These are phyloP conservation scores for Berberis thunbergii DNA, from an alignment of 164 flowering plant species.

Conservation along the genomic window DNA sequence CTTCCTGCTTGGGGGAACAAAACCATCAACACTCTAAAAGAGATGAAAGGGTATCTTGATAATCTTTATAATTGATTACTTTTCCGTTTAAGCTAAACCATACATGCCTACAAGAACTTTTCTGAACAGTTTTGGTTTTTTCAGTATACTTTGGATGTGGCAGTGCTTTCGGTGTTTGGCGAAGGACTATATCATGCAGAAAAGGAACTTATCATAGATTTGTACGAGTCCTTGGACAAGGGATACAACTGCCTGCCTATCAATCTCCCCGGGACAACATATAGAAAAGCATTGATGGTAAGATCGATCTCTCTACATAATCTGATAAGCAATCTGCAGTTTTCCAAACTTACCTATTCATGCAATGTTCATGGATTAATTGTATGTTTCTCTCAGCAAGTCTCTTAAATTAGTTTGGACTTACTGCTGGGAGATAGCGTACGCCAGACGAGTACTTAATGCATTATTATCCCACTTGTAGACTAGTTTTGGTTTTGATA, in stretches of 20 bases:
- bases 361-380: too few relatives aligned
- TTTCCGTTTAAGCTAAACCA: not conserved
- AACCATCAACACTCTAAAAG: slow-evolving; percentile 45
- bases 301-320: not conserved
- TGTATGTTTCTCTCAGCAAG: too few relatives aligned
- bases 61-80: not conserved
- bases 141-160: slow-evolving; percentile 77
- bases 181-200: slow-evolving; percentile 21
- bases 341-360: not conserved
- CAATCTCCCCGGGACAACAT: slow-evolving; percentile 68
- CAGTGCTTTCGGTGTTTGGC: slow-evolving; percentile 63
- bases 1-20: slow-evolving; percentile 42
- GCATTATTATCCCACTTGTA: not conserved
- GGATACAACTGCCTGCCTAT: slow-evolving; percentile 93
- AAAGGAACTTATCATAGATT: slow-evolving; percentile 37
- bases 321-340: not conserved
- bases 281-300: slow-evolving; percentile 67
- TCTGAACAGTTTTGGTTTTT: not conserved
- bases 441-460: too few relatives aligned
- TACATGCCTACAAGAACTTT: not conserved
- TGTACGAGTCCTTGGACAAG: slow-evolving; percentile 51
- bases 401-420: too few relatives aligned
- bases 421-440: too few relatives aligned
- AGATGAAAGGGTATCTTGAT: slow-evolving; percentile 57
- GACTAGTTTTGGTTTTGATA: not conserved